Evolutionary conservation across 2,329 filamentous ascomycete species (phyloP), one percentile per base, ranked within the genome.

Genomic region (Cladophialophora exuberans): DNA sequence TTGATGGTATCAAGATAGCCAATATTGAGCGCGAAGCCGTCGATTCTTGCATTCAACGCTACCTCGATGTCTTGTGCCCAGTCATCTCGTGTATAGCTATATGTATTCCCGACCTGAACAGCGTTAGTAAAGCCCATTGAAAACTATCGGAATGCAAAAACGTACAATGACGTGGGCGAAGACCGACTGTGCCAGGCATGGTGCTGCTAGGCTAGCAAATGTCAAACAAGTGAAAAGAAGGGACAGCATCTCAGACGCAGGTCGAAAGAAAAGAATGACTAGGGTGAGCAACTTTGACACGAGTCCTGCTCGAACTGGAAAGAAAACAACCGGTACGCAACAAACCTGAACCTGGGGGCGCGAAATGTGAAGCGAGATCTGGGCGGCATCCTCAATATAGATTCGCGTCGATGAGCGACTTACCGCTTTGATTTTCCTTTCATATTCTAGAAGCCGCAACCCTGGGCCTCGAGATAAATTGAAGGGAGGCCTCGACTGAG

Each of bases 81-180:
- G 46, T 39, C 36, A 22, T 23, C 46, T 25, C n/a, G 46, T 10
- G 46, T 49, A 20, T 49, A 49, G n/a, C 46, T 28, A 17, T 49
- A 49, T 13, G 46, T 49, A n/a, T 49, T 49, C 9, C 46, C 46
- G 10, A 49, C 46, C 46, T 49, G 20, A 17, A 39, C 2, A 28
- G 6, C 17, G 15, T 49, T 18, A 49, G 46, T 6, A 30, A 10
- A 6, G 35, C n/a, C n/a, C n/a, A n/a, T n/a, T 9, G 17, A 25
- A 13, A 6, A n/a, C 7, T 10, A 28, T 13, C 4, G 25, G 33
- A 6, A 23, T 11, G 18, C 20, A n/a, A 26, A 33, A 30, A 39
- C 46, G 22, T 31, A 49, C 46, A 18, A 49, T 49, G 1, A 49
- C 46, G 36, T 49, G 46, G 17, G 46, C 46, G 18, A 49, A 49